phyloP scores from a whole-genome alignment of 805 yeast genomes.

The Kazachstania taianensis region DNA sequence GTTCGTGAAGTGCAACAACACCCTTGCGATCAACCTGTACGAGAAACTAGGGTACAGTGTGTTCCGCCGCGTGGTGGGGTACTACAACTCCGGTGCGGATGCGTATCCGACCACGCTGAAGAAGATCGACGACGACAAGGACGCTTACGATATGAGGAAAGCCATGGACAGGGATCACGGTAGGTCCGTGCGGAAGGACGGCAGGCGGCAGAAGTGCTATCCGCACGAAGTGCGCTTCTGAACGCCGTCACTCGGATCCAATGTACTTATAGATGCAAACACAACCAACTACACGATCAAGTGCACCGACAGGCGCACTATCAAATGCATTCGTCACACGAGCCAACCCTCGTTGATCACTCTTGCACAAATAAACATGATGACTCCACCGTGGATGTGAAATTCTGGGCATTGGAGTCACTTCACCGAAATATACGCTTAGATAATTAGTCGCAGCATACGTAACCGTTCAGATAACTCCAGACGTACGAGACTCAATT shows the following conservation, averaged over 20 bases:
- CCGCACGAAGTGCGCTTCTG: constrained; percentile 61
- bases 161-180: constrained; percentile 48
- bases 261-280: too few relatives aligned
- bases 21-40: constrained; percentile 69
- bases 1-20: constrained; percentile 81
- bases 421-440: too few relatives aligned
- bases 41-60: constrained; percentile 80
- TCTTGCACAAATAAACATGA: too few relatives aligned
- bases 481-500: neutral
- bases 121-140: constrained; percentile 52
- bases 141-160: constrained; percentile 84
- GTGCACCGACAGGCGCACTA: too few relatives aligned
- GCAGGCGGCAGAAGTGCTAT: constrained; percentile 46
- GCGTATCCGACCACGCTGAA: constrained; percentile 33
- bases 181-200: constrained; percentile 46
- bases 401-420: too few relatives aligned
- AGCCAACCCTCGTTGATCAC: too few relatives aligned
- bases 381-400: too few relatives aligned
- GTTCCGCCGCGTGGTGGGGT: constrained; percentile 79
- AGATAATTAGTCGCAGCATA: too few relatives aligned
- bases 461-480: too few relatives aligned
- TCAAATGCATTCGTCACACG: too few relatives aligned
- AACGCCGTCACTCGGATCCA: too few relatives aligned
- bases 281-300: too few relatives aligned
- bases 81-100: constrained; percentile 56